A percentile compares a stretch with the other conserved stretches of the same genome.
These are phyloP conservation scores for Aspergillus melleus DNA, from an alignment of 2,329 filamentous ascomycete genomes.

Conservation along the genomic window DNA sequence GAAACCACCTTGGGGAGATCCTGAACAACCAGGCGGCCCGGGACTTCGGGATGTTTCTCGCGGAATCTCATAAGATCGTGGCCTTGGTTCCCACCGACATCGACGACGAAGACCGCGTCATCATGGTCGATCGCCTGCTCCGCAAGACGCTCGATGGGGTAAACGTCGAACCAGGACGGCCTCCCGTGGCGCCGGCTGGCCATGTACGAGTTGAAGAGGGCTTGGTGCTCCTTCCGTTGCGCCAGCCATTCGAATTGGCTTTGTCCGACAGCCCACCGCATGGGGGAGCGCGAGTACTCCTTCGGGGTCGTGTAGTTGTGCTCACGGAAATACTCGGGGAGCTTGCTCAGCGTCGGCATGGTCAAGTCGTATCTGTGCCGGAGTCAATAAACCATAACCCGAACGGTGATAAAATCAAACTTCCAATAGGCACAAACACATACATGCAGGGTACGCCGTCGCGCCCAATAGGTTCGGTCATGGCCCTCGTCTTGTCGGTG, in stretches of 20 bases:
- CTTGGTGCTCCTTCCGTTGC: conserved; percentile 24
- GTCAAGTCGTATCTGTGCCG: conserved; percentile 29
- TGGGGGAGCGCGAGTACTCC: conserved; percentile 30
- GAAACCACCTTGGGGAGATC: conserved; percentile 37
- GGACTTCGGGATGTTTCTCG: conserved; percentile 31
- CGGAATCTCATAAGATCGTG: conserved; percentile 38
- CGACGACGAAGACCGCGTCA: conserved; percentile 39
- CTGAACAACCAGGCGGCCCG: conserved; percentile 40
- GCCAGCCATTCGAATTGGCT: conserved; percentile 38
- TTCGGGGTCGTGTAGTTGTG: conserved; percentile 28
- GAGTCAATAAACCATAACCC: neutral
- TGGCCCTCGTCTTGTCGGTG: conserved; percentile 27
- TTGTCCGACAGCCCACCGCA: conserved; percentile 34
- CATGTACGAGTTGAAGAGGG: conserved; percentile 37
- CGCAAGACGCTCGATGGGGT: conserved; percentile 27
- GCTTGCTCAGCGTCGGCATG: conserved; percentile 30
- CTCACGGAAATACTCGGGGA: conserved; percentile 31
- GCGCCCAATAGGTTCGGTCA: conserved; percentile 29
- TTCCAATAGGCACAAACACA: neutral
- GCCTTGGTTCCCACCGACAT: conserved; percentile 45
- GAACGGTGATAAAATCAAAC: neutral
- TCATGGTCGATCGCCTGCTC: conserved; percentile 23
- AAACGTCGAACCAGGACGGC: conserved; percentile 33
- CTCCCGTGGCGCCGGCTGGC: conserved; percentile 31
- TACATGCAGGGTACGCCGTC: conserved; percentile 34